phyloP scores from a whole-genome alignment of 2,329 filamentous ascomycete genomes.

The Tolypocladium paradoxum region DNA sequence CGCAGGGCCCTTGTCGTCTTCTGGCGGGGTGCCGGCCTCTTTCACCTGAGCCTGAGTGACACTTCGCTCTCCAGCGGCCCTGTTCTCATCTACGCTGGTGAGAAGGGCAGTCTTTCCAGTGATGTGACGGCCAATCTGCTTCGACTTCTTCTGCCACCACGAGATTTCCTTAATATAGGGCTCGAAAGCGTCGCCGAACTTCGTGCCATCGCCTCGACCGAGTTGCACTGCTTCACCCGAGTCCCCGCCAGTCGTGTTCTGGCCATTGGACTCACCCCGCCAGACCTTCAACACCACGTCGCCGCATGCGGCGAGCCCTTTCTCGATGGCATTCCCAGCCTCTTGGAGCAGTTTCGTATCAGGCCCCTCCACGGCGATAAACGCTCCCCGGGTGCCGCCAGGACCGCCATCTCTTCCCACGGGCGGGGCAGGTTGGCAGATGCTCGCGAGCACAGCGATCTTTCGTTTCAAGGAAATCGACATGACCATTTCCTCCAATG shows the following conservation, averaged over 20 bases:
- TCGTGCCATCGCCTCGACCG: not conserved
- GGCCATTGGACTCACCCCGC: slow-evolving; percentile 21
- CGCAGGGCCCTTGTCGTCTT: slow-evolving; percentile 3
- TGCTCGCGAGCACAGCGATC: slow-evolving; percentile 62
- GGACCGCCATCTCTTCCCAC: slow-evolving; percentile 18
- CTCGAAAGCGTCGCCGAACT: slow-evolving; percentile 31
- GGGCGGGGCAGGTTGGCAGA: slow-evolving; percentile 55
- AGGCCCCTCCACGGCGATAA: slow-evolving; percentile 76
- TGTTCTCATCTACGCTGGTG: not conserved
- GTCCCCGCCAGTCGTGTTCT: slow-evolving; percentile 6
- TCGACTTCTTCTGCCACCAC: slow-evolving; percentile 63
- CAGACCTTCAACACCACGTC: slow-evolving; percentile 34
- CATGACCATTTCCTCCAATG: slow-evolving; percentile 46
- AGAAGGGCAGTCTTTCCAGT: slow-evolving; percentile 13
- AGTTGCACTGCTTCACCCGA: slow-evolving; percentile 6
- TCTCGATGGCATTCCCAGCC: slow-evolving; percentile 54
- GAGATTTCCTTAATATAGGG: slow-evolving; percentile 56
- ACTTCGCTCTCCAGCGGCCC: slow-evolving; percentile 2
- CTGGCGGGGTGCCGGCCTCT: slow-evolving; percentile 1
- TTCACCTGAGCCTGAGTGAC: not conserved
- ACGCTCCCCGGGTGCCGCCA: slow-evolving; percentile 53
- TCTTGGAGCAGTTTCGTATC: slow-evolving; percentile 37
- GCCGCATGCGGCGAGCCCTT: slow-evolving; percentile 40
- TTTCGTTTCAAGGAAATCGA: slow-evolving; percentile 65
- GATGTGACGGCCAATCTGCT: slow-evolving; percentile 51